Evolutionary conservation across 495 filamentous ascomycete genomes (phyloP).

Genomic region (Tuber microsphaerosporum): DNA sequence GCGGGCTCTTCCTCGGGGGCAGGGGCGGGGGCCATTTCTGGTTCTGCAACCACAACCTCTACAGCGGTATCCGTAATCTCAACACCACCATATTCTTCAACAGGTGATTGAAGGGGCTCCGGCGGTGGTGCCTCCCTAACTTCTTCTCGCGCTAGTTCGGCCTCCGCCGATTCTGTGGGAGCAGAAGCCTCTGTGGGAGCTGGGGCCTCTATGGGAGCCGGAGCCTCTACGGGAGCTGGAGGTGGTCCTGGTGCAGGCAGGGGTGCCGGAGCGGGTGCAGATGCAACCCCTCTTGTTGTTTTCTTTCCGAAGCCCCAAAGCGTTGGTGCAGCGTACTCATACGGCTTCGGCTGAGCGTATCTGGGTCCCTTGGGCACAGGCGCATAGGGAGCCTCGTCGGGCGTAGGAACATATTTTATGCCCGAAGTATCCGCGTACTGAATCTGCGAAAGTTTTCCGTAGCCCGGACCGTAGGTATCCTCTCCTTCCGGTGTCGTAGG

Average conservation of each 20-base stretch:
- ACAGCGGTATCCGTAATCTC: constrained; percentile 5
- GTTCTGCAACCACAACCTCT: constrained; percentile 21
- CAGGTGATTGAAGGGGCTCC: not conserved
- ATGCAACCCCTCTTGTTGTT: constrained; percentile 9
- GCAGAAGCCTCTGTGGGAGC: not conserved
- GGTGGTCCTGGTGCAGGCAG: constrained; percentile 3
- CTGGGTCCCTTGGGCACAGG: constrained; percentile 34
- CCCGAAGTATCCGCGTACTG: constrained; percentile 23
- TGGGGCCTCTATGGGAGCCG: constrained; percentile 3
- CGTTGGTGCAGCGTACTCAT: constrained; percentile 26
- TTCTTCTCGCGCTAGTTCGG: not conserved
- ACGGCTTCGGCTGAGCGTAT: constrained; percentile 31
- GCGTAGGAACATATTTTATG: constrained; percentile 25
- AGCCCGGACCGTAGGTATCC: constrained; percentile 26
- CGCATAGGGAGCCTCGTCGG: constrained; percentile 26
- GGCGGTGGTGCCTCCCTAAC: constrained; percentile 9
- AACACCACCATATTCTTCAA: constrained; percentile 3
- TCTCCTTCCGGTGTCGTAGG: constrained; percentile 8
- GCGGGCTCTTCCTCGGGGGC: constrained; percentile 10
- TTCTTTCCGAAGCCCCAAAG: constrained; percentile 17
- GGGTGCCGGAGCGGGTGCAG: constrained; percentile 12
- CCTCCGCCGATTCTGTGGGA: constrained; percentile 3
- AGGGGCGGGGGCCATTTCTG: not conserved
- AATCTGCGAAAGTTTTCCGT: constrained; percentile 25
- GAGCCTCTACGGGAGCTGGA: constrained; percentile 10